A percentile compares a stretch with the other conserved stretches of the same genome.
phyloP scores from a whole-genome alignment of 768 basidiomycete genomes.

The Suillus discolor region DNA sequence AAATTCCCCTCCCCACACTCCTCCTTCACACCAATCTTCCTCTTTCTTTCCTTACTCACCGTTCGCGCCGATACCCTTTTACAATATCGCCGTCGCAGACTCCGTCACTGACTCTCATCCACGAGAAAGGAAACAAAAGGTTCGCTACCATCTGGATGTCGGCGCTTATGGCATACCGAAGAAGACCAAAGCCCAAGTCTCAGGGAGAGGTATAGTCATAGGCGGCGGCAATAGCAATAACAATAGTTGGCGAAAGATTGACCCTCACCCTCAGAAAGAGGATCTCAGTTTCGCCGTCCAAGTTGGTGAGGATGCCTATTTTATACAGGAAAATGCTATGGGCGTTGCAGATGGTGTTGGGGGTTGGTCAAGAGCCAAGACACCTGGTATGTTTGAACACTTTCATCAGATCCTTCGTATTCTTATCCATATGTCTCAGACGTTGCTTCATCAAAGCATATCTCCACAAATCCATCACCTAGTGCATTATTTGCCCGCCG shows the following conservation, averaged over 20 bases:
- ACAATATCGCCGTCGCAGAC: slow-evolving; percentile 27
- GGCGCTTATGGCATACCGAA: slow-evolving; percentile 90
- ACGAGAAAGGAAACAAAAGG: slow-evolving; percentile 33
- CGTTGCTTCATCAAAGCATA: slow-evolving; percentile 26
- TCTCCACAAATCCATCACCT: slow-evolving; percentile 42
- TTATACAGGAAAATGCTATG: slow-evolving; percentile 80
- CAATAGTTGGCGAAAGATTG: slow-evolving; percentile 30
- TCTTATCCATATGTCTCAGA: slow-evolving; percentile 15
- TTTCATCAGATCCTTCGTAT: not conserved
- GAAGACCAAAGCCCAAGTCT: slow-evolving; percentile 26
- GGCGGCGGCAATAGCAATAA: slow-evolving; percentile 10
- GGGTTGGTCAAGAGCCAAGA: slow-evolving; percentile 68
- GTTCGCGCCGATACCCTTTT: slow-evolving; percentile 34
- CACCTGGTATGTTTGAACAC: slow-evolving; percentile 31
- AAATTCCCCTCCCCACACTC: slow-evolving; percentile 28
- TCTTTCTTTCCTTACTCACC: slow-evolving; percentile 39
- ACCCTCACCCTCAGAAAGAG: slow-evolving; percentile 29
- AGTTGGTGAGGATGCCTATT: slow-evolving; percentile 94
- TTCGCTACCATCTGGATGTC: slow-evolving; percentile 61
- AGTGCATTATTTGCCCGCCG: slow-evolving; percentile 70
- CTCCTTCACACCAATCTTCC: slow-evolving; percentile 33
- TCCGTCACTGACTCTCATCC: slow-evolving; percentile 29
- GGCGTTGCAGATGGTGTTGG: slow-evolving; percentile 97
- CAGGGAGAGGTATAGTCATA: slow-evolving; percentile 27
- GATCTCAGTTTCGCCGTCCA: slow-evolving; percentile 61